Base-by-base conservation (phyloP, 768 basidiomycete species). In the Amanita subjunquillea region DNA sequence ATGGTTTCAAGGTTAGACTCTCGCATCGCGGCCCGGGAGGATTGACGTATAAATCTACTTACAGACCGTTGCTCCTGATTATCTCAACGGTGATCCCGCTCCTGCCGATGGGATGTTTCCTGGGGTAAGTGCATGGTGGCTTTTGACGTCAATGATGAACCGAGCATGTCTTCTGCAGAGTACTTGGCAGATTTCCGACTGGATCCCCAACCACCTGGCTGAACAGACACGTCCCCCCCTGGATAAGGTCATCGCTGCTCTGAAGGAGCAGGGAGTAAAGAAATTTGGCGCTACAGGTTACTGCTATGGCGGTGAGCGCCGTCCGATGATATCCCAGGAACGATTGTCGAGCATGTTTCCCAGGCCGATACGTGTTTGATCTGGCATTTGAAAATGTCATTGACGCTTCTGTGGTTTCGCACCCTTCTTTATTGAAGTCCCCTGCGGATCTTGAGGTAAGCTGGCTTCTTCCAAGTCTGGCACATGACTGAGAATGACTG, bases 371-470 rank as follows among this genome's bases (percentile, higher is more conserved):
- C 49, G 73, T 72, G 39, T 81, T 84, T 68, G 74, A 85, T 59
- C 72, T 85, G 51, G 80, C 80, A 2, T 76, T 82, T 57, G 77
- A 80, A 1, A 71, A 73, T 54, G 56, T 70, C 44, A 69, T 79
- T 63, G 62, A 73, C 48, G 82, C 67, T 23, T 67, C 70, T 13
- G 77, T 72, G 6, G 71, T 74, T 47, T 63, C 77, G 0, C 85
- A 87, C 67, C 85, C 84, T 12, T 83, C 85, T 0, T 69, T 79
- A n/a, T 70, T 86, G 48, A 50, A 78, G 40, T 55, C 76, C 38
- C 81, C 83, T 13, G 69, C 63, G 0, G 87, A 89, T 66, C 71
- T 89, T 43, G 71, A 86, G 69, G 83, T 80, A 42, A 13, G 60
- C 53, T 15, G 36, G 3, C 38, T 17, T 13, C 23, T 30, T 37